Evolutionary conservation across 73 alveolate genomes (phyloP), one percentile per base, ranked within the genome.

Genomic region (Stentor roeselii): DNA sequence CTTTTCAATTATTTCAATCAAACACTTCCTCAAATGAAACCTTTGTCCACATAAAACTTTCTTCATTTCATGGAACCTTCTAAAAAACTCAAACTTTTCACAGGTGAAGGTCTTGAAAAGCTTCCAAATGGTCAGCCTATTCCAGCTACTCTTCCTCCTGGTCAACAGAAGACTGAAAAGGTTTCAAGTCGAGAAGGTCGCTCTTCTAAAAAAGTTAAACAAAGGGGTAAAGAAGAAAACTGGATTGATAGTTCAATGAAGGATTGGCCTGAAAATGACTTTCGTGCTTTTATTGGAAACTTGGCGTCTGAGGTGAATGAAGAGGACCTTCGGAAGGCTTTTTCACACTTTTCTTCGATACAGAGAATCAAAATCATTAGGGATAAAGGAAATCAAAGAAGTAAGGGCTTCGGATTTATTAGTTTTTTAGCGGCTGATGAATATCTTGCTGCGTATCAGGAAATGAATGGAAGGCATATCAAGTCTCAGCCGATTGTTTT

Each of bases 351-450:
- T 84, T 90, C 95, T 6, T 89, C 98, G 14, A 93, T 97, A 86
- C 96, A 88, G 1, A 92, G 89, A 83, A 96, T 98, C n/a, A 93
- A 93, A 83, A 96, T 95, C 11, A 90, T 97, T 11, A 86, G 97
- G 61, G 97, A 97, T 82, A 97, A 97, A 83, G 87, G 89, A 35
- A 94, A 97, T 3, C 88, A 88, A 67, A 95, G 94, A 89, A 89
- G 98, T 0, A 97, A 91, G 78, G 99, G 99, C 50, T 97, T 86
- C 90, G 99, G 99, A 38, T 97, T 97, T 89, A 96, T 97, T 32
- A 86, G 96, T 30, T 89, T 97, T 60, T 78, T 90, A 41, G 93
- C 88, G 67, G 91, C 90, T 34, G 91, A 94, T 87, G 99, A 95
- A 82, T 97, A 92, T 87, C 84, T 95, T 31, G 92, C 87, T 82